Conservation (phyloP, 2,329 filamentous ascomycete genomes). For the Colletotrichum spinosum region DNA sequence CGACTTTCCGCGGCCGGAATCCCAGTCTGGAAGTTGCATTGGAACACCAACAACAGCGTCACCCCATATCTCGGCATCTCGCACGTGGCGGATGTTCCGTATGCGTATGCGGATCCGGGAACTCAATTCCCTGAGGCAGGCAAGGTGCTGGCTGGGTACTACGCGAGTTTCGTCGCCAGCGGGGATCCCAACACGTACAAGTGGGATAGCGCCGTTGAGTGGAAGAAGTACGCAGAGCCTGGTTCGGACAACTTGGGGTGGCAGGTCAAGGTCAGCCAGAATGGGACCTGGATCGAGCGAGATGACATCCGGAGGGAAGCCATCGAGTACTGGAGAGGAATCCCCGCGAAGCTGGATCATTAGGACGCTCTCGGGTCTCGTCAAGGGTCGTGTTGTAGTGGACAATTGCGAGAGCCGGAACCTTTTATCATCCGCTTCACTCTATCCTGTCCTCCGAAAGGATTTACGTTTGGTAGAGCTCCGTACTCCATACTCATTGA, state of each 20-base stretch:
- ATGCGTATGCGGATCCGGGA: conserved; percentile 18
- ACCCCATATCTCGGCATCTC: conserved; percentile 44
- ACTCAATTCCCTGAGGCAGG: conserved; percentile 16
- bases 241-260: conserved; percentile 3
- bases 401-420: background rate
- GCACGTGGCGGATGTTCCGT: conserved; percentile 14
- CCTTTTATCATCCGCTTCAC: no score
- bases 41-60: conserved; percentile 50
- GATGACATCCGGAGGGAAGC: conserved; percentile 18
- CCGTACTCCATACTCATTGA: no score
- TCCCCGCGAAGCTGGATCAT: conserved; percentile 11
- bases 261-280: conserved; percentile 20
- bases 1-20: conserved; percentile 12
- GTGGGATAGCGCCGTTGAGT: conserved; percentile 39
- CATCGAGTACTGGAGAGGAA: conserved; percentile 22
- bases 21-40: conserved; percentile 52
- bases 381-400: background rate
- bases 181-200: conserved; percentile 48
- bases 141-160: conserved; percentile 34
- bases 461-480: background rate
- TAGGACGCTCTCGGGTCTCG: background rate
- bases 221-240: conserved; percentile 25
- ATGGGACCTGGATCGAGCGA: conserved; percentile 11
- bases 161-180: conserved; percentile 50
- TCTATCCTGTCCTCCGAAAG: background rate